These are phyloP conservation scores for Stylonectria norvegica DNA, from an alignment of 2,329 filamentous ascomycete genomes.

Conservation along the genomic window DNA sequence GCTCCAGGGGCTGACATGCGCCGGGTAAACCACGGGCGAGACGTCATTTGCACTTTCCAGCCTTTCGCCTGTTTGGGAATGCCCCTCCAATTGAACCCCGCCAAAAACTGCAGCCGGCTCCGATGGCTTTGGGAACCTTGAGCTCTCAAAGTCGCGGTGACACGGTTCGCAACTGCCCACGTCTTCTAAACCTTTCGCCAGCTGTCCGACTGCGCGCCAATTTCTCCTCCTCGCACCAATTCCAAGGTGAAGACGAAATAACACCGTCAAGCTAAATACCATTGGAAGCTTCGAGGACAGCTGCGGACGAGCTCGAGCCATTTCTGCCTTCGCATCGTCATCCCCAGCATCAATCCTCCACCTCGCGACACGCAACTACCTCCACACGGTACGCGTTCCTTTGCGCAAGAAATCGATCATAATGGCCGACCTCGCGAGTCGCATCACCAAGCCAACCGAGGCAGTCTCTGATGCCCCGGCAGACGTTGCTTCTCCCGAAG, in stretches of 20 bases:
- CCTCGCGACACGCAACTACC: constrained; percentile 6
- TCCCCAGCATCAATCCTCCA: no score
- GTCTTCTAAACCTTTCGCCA: no score
- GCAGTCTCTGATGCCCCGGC: constrained; percentile 18
- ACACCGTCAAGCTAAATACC: no score
- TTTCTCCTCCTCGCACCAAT: neutral
- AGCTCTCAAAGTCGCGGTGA: constrained; percentile 13
- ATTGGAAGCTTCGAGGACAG: no score
- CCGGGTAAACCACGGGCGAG: constrained; percentile 30
- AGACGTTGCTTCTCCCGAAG: constrained; percentile 20
- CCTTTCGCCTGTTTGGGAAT: no score
- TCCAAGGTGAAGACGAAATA: constrained; percentile 5
- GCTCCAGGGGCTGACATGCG: constrained; percentile 16
- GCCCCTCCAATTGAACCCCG: constrained; percentile 35
- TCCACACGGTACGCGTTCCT: no score
- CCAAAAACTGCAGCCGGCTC: constrained; percentile 27
- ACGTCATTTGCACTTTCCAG: constrained; percentile 13
- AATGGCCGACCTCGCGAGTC: constrained; percentile 51
- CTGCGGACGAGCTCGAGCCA: constrained; percentile 1
- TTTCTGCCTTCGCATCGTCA: no score
- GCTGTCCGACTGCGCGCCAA: no score
- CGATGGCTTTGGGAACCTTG: constrained; percentile 9
- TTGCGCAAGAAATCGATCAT: constrained; percentile 9
- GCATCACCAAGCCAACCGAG: constrained; percentile 46
- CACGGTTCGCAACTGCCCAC: constrained; percentile 17